Conservation (phyloP, 768 basidiomycete species). For the Harrya chromipes region DNA sequence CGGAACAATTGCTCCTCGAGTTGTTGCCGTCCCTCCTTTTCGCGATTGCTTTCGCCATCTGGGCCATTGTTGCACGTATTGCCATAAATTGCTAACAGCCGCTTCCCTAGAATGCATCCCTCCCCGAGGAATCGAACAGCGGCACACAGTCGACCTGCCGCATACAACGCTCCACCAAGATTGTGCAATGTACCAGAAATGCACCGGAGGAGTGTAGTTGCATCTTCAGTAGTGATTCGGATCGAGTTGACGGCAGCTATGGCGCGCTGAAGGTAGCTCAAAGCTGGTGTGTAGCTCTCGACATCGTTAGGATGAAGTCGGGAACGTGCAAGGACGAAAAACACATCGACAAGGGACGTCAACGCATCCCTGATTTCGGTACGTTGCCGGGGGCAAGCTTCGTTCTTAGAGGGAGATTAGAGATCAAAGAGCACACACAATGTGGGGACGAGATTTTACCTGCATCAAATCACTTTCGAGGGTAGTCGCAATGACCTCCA, state of each 20-base stretch:
- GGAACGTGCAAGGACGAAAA: conserved; percentile 52
- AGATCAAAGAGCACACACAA: background rate
- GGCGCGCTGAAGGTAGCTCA: conserved; percentile 48
- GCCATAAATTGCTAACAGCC: conserved; percentile 38
- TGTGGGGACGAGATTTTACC: conserved; percentile 23
- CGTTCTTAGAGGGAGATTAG: conserved; percentile 3
- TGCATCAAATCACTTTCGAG: conserved; percentile 30
- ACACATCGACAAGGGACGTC: conserved; percentile 50
- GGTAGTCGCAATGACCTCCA: conserved; percentile 35
- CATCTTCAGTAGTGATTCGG: conserved; percentile 12
- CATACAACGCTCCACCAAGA: conserved; percentile 66
- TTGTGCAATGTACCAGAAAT: conserved; percentile 72
- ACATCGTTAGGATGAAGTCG: conserved; percentile 39
- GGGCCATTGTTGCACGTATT: background rate
- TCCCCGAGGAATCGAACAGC: conserved; percentile 66
- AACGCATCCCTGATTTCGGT: conserved; percentile 34
- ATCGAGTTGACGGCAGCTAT: conserved; percentile 21
- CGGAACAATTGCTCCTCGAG: conserved; percentile 64
- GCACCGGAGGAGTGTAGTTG: conserved; percentile 61
- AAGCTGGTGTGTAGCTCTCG: conserved; percentile 44
- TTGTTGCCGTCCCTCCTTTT: conserved; percentile 48
- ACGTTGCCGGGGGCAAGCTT: background rate
- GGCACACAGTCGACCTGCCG: conserved; percentile 55
- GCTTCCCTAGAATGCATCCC: conserved; percentile 53
- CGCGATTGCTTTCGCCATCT: conserved; percentile 25